Evolutionary conservation across 208 protist species (phyloP).

Genomic region (Trypanosoma congolense): DNA sequence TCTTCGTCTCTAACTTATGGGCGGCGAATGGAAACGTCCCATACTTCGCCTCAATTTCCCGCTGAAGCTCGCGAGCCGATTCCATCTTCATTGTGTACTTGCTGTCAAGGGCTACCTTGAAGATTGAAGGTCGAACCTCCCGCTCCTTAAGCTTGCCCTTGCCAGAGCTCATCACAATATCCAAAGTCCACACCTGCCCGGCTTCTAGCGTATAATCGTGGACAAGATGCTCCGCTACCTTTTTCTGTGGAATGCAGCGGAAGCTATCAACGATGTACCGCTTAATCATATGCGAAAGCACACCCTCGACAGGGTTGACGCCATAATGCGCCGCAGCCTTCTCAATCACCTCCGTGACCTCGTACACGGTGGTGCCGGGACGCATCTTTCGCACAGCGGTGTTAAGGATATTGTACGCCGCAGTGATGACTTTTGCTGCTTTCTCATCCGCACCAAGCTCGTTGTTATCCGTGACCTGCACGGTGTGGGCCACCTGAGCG

Average conservation of each 20-base stretch:
- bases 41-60: constrained; percentile 93
- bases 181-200: constrained; percentile 89
- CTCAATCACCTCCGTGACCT: constrained; percentile 94
- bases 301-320: constrained; percentile 94
- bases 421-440: constrained; percentile 91
- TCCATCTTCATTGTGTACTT: constrained; percentile 97
- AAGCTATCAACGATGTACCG: constrained; percentile 97
- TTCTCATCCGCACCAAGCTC: constrained; percentile 83
- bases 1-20: constrained; percentile 91
- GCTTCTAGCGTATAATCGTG: constrained; percentile 92
- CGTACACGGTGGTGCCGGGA: constrained; percentile 77
- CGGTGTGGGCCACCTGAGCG: constrained; percentile 94
- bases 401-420: constrained; percentile 93
- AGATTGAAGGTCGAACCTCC: constrained; percentile 88
- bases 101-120: constrained; percentile 93
- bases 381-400: constrained; percentile 88
- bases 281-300: constrained; percentile 97
- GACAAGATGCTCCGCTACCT: constrained; percentile 90
- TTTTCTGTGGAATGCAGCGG: constrained; percentile 92
- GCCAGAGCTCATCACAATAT: constrained; percentile 85
- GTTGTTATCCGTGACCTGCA: constrained; percentile 87
- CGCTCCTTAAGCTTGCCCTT: constrained; percentile 90
- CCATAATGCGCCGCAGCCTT: constrained; percentile 93
- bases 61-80: constrained; percentile 92
- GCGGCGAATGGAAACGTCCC: constrained; percentile 95